A percentile compares a stretch with the other conserved stretches of the same genome.
Evolutionary conservation across 306 rosid genomes (phyloP).

Genomic region (Boehmeria nivea): DNA sequence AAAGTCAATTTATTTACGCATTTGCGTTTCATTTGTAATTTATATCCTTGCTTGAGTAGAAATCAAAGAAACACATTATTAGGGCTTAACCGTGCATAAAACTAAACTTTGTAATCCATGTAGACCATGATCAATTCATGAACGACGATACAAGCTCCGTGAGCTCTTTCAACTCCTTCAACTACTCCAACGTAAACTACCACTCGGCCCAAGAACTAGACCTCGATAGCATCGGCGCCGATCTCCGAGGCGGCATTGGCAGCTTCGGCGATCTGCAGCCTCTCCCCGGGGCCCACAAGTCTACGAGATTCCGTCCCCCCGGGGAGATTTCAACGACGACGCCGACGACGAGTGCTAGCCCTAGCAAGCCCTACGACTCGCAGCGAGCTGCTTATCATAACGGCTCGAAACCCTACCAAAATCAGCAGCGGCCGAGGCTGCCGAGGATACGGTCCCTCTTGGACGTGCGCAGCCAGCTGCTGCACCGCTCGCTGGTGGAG

Average conservation of each 20-base stretch:
- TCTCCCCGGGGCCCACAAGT: slow-evolving; percentile 18
- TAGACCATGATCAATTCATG: slow-evolving; percentile 31
- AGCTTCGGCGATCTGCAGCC: background rate
- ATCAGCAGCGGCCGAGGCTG: slow-evolving; percentile 15
- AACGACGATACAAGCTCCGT: slow-evolving; percentile 55
- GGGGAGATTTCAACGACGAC: slow-evolving; percentile 10
- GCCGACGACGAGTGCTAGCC: background rate
- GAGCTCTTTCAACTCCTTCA: slow-evolving; percentile 51
- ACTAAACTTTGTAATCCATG: background rate
- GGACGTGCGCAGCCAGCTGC: slow-evolving; percentile 45
- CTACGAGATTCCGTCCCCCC: slow-evolving; percentile 65
- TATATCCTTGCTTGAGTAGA: too few species aligned
- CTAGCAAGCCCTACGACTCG: too few species aligned
- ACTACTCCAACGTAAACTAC: slow-evolving; percentile 45
- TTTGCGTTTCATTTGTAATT: too few species aligned
- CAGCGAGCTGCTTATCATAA: too few species aligned
- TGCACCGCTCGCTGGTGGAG: slow-evolving; percentile 51
- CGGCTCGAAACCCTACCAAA: background rate
- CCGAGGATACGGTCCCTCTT: slow-evolving; percentile 34
- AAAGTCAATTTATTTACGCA: too few species aligned
- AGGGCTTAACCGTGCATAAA: too few species aligned
- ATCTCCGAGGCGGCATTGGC: too few species aligned
- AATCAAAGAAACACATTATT: too few species aligned
- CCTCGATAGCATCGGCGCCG: background rate
- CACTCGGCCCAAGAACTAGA: slow-evolving; percentile 30